Base-by-base conservation (phyloP, 2,329 filamentous ascomycete species). In the Mariannaea elegans region DNA sequence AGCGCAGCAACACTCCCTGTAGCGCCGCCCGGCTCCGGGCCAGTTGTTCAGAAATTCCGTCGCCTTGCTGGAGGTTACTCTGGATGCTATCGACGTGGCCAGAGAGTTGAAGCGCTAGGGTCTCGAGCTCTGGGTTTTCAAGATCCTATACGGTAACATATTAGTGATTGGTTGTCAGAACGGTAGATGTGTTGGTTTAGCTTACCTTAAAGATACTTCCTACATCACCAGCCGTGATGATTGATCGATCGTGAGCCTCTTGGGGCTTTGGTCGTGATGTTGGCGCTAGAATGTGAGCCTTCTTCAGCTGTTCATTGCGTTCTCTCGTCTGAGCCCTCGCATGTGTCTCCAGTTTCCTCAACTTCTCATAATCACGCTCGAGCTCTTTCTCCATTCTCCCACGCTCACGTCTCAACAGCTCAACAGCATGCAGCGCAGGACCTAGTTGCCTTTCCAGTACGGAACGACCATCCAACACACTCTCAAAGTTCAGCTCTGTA, bases 401-500 rank as follows among this genome's bases (percentile, higher is more conserved):
- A 65, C 84, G 83, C 73, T 90, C 88, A 24, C 80, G 77, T 53
- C 77, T 77, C 29, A 92, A 78, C 44, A 92, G 75, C 63, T 84
- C 82, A 21, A 90, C 84, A 4, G 86, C 82, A 73, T 92, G 88
- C 39, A 88, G 75, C 18, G 84, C 77, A 2, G 88, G 86, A 14
- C 85, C 87, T 5, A 92, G 82, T 74, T 84, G 82, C 59, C 77
- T 77, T 70, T 90, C 84, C 23, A 90, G 73, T 8, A 75, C 75
- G 56, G 80, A 76, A 62, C 85, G 85, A n/a, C 82, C 83, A 66
- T 88, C 84, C 8, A 89, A 77, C 13, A 88, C 83, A 66, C 81
- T 84, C 71, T 92, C 89, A 63, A 88, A 88, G 68, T 90, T 83
- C 45, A 92, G 84, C 69, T 90, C 87, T 24, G 81, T 78, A 42